These are phyloP conservation scores for Chrysanthemum makinoi DNA, from an alignment of 129 eudicot genomes.

Conservation along the genomic window DNA sequence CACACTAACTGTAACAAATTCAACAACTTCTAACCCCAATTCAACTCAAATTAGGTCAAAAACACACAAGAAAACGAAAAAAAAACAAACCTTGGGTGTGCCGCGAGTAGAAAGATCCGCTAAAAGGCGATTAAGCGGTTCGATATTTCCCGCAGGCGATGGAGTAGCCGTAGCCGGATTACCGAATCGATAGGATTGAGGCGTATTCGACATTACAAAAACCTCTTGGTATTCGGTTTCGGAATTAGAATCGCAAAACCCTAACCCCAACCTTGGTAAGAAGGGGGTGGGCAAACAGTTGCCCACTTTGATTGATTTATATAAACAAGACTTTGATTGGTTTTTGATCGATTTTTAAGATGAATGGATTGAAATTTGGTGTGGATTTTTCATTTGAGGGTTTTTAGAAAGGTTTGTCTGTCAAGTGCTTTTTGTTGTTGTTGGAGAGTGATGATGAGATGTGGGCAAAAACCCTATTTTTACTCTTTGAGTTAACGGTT, in stretches of 20 bases:
- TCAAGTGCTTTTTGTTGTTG: too few relatives aligned
- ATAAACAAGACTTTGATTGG: background rate
- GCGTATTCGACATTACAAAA: slow-evolving; percentile 42
- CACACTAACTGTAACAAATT: background rate
- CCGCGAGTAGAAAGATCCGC: slow-evolving; percentile 69
- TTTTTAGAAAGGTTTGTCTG: too few relatives aligned
- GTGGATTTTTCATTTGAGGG: too few relatives aligned
- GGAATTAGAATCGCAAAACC: slow-evolving; percentile 42
- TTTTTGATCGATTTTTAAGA: too few relatives aligned
- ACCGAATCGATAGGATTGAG: slow-evolving; percentile 56
- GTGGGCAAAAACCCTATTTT: slow-evolving; percentile 38
- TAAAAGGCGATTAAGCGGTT: slow-evolving; percentile 71
- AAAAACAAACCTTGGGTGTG: slow-evolving; percentile 56
- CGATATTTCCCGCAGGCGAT: slow-evolving; percentile 58
- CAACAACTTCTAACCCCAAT: background rate
- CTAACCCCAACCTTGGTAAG: slow-evolving; percentile 48
- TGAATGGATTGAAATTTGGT: too few relatives aligned
- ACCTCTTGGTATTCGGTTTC: slow-evolving; percentile 5
- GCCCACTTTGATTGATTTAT: slow-evolving; percentile 36
- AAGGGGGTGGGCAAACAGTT: slow-evolving; percentile 46
- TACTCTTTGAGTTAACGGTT: background rate
- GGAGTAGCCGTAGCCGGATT: slow-evolving; percentile 47
- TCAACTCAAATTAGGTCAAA: background rate
- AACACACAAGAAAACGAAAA: background rate
- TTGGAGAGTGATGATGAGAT: background rate